Percentiles rank a stretch among this genome's conserved stretches.
phyloP scores from a whole-genome alignment of 768 basidiomycete species.

The Kwoniella heveanensis region DNA sequence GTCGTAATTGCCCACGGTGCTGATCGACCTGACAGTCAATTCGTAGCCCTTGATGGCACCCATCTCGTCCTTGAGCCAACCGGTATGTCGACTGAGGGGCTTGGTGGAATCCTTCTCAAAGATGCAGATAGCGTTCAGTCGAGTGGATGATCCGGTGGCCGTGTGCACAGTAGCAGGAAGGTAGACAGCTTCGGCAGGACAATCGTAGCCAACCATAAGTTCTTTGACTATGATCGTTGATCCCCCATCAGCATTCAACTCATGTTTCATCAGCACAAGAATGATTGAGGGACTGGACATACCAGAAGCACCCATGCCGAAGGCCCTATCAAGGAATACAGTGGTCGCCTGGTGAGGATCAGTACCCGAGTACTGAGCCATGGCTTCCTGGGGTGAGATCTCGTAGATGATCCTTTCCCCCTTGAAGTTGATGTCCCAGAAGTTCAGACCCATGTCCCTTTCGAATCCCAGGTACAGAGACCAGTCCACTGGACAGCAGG shows the following conservation, averaged over 20 bases:
- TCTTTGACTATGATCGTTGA: constrained; percentile 59
- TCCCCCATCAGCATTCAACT: no score
- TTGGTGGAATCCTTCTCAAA: constrained; percentile 67
- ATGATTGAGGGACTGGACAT: neutral
- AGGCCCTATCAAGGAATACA: constrained; percentile 67
- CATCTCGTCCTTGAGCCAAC: constrained; percentile 63
- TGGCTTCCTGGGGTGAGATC: constrained; percentile 66
- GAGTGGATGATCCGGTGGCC: constrained; percentile 59
- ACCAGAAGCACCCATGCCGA: constrained; percentile 62
- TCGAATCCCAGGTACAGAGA: constrained; percentile 66
- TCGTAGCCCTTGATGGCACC: constrained; percentile 65
- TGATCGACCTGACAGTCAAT: constrained; percentile 63
- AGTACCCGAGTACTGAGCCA: constrained; percentile 59
- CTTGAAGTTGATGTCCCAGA: constrained; percentile 58
- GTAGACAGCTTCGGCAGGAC: constrained; percentile 65
- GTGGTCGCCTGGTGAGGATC: constrained; percentile 67
- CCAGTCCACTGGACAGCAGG: constrained; percentile 57
- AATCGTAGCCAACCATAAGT: constrained; percentile 69
- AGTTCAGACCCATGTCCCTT: constrained; percentile 63
- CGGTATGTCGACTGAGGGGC: constrained; percentile 65
- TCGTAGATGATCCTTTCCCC: constrained; percentile 68
- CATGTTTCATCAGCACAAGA: neutral
- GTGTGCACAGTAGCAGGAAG: constrained; percentile 64
- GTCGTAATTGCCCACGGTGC: constrained; percentile 68
- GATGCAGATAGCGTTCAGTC: constrained; percentile 66